phyloP scores from a whole-genome alignment of 2,329 filamentous ascomycete genomes.

The Colletotrichum magnum region DNA sequence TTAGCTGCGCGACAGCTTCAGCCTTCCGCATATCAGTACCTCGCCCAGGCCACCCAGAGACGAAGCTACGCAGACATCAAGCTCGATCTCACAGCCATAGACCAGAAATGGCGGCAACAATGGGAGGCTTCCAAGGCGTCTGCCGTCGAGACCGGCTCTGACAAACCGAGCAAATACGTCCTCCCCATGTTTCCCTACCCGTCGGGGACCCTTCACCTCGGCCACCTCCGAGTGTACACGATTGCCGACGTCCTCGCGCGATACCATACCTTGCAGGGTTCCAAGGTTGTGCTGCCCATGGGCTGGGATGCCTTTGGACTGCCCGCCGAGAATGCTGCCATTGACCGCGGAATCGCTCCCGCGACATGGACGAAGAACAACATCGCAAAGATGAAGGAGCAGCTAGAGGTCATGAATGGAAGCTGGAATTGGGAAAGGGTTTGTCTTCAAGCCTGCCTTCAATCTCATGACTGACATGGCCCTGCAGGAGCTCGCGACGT shows the following conservation, averaged over 20 bases:
- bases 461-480: constrained; percentile 2
- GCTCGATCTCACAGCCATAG: constrained; percentile 63
- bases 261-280: constrained; percentile 81
- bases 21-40: constrained; percentile 19
- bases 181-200: constrained; percentile 96
- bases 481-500: constrained; percentile 83
- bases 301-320: constrained; percentile 95
- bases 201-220: constrained; percentile 87
- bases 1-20: constrained; percentile 24
- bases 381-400: constrained; percentile 87
- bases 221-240: constrained; percentile 90
- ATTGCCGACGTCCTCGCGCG: constrained; percentile 89
- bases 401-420: constrained; percentile 84
- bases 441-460: constrained; percentile 53
- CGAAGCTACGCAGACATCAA: constrained; percentile 54
- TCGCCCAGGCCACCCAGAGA: constrained; percentile 38
- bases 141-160: constrained; percentile 36
- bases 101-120: constrained; percentile 66
- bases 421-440: constrained; percentile 88
- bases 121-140: constrained; percentile 53
- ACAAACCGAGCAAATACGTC: constrained; percentile 70
- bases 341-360: constrained; percentile 84
- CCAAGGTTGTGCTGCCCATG: constrained; percentile 87
- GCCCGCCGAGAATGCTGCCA: constrained; percentile 91
- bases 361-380: constrained; percentile 85